Evolutionary conservation across 306 rosid species (phyloP).

Genomic region (Argentina anserina): DNA sequence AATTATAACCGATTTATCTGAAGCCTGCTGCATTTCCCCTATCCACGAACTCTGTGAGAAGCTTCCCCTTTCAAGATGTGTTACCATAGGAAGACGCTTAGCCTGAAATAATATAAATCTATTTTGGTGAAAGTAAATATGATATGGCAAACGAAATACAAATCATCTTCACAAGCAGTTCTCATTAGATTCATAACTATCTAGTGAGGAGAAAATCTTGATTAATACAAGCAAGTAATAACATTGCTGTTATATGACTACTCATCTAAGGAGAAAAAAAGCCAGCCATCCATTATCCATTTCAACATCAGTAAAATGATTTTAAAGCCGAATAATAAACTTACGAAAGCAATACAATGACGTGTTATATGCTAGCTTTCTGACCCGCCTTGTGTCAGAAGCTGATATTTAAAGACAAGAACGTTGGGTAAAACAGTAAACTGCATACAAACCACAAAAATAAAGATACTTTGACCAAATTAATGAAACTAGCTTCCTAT

Average conservation of each 20-base stretch:
- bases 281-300: neutral
- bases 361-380: neutral
- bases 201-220: neutral
- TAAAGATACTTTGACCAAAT: neutral
- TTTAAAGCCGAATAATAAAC: neutral
- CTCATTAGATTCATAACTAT: neutral
- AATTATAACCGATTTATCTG: conserved; percentile 77
- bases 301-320: neutral
- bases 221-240: neutral
- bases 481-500: neutral
- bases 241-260: too few relatives aligned
- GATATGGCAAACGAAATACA: neutral
- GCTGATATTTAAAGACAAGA: neutral
- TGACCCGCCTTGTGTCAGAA: neutral
- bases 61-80: conserved; percentile 53
- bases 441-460: neutral
- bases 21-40: conserved; percentile 93
- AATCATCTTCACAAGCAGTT: neutral
- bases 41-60: conserved; percentile 89
- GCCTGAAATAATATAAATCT: conserved; percentile 50
- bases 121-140: neutral
- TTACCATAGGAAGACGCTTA: conserved; percentile 70
- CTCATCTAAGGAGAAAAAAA: neutral
- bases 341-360: neutral
- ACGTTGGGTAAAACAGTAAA: neutral